phyloP scores from a whole-genome alignment of 169 alveolate genomes.

The Cyclospora cayetanensis region DNA sequence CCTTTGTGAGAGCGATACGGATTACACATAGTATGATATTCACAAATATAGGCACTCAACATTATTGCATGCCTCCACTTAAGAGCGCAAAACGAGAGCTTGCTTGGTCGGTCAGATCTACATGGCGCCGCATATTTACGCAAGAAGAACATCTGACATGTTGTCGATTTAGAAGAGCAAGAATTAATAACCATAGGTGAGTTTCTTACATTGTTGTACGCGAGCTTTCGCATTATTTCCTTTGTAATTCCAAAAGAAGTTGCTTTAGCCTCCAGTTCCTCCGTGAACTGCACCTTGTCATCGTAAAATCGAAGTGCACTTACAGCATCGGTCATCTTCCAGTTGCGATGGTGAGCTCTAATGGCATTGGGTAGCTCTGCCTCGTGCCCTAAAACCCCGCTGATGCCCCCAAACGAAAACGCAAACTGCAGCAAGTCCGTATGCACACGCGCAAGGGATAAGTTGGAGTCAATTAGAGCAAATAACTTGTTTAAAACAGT shows the following conservation, averaged over 20 bases:
- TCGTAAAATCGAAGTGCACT: constrained; percentile 70
- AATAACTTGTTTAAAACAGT: too few species aligned
- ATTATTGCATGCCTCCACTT: too few species aligned
- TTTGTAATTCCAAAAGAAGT: constrained; percentile 75
- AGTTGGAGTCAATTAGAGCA: too few species aligned
- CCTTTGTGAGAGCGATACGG: too few species aligned
- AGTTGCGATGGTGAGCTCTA: constrained; percentile 71
- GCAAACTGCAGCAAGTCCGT: constrained; percentile 49
- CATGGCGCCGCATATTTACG: too few species aligned
- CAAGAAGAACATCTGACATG: too few species aligned
- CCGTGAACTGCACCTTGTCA: constrained; percentile 72
- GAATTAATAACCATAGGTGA: neutral
- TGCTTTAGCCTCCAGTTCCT: constrained; percentile 66
- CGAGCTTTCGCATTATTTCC: constrained; percentile 66
- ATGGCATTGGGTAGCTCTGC: constrained; percentile 72
- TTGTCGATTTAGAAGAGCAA: neutral
- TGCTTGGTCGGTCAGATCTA: too few species aligned
- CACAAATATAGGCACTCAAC: too few species aligned
- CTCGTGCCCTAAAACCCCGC: constrained; percentile 75
- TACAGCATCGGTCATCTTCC: constrained; percentile 78
- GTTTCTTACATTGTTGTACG: constrained; percentile 71
- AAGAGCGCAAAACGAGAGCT: too few species aligned
- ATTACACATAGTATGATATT: too few species aligned
- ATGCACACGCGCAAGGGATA: too few species aligned
- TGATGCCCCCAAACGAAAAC: constrained; percentile 74